These are phyloP conservation scores for Papiliotrema fonsecae DNA, from an alignment of 1,284 basidiomycete species.

Conservation along the genomic window DNA sequence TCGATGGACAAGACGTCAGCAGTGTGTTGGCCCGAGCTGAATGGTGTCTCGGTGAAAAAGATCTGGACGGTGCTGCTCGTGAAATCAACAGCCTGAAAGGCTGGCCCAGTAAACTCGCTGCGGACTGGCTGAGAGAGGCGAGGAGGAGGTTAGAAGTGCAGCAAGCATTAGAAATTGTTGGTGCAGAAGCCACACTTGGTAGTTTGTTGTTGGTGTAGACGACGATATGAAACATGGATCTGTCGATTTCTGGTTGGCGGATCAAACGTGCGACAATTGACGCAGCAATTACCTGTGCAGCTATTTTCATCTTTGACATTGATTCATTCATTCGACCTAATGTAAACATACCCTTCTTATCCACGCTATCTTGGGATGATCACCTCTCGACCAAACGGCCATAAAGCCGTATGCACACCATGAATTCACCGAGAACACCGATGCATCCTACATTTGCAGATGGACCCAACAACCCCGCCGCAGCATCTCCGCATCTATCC, in stretches of 20 bases:
- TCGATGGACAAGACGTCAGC: slow-evolving; percentile 75
- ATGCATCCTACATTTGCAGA: background rate
- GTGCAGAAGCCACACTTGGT: slow-evolving; percentile 67
- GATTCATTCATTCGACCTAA: too few species aligned
- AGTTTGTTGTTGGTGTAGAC: slow-evolving; percentile 51
- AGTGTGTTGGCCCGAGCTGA: slow-evolving; percentile 86
- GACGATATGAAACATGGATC: background rate
- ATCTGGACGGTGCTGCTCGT: slow-evolving; percentile 82
- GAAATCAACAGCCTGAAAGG: slow-evolving; percentile 88
- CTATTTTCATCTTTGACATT: too few species aligned
- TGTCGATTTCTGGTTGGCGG: too few species aligned
- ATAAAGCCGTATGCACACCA: background rate
- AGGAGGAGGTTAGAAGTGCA: slow-evolving; percentile 83
- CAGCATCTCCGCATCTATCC: background rate
- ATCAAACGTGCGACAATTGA: too few species aligned
- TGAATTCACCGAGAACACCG: background rate
- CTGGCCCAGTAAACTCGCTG: slow-evolving; percentile 73
- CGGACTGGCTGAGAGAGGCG: slow-evolving; percentile 90
- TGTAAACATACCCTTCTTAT: too few species aligned
- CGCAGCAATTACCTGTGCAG: too few species aligned
- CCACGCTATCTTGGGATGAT: too few species aligned
- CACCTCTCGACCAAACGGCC: too few species aligned
- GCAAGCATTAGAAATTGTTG: slow-evolving; percentile 87
- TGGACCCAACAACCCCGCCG: too few species aligned
- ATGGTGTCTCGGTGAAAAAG: slow-evolving; percentile 83